Percentiles rank a stretch among this genome's conserved stretches.
Conservation (phyloP, 2,329 filamentous ascomycete species). For the Colletotrichum simmondsii region DNA sequence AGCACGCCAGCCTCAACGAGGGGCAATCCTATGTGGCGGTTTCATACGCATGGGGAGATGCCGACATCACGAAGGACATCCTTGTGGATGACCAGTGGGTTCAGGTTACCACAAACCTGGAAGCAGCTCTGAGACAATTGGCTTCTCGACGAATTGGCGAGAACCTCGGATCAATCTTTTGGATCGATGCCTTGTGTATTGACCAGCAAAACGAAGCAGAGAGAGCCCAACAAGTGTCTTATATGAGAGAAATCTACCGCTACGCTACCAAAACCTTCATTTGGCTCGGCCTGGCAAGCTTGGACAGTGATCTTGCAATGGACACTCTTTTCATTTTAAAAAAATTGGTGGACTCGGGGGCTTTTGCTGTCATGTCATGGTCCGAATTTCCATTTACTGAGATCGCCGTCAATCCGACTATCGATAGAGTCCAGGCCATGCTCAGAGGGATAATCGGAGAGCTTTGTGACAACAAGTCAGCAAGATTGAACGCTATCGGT, state of each 20-base stretch:
- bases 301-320: constrained; percentile 2
- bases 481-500: not conserved
- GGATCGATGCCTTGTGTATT: constrained; percentile 20
- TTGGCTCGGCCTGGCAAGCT: not conserved
- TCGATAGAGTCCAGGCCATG: not conserved
- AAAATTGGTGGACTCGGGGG: too few relatives aligned
- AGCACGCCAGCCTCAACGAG: not conserved
- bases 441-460: not conserved
- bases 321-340: not conserved
- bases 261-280: not conserved
- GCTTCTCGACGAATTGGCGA: not conserved
- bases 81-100: not conserved
- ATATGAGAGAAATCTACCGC: constrained; percentile 2
- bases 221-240: not conserved
- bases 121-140: constrained; percentile 2
- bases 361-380: not conserved
- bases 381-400: not conserved
- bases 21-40: constrained; percentile 1
- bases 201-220: constrained; percentile 1
- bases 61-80: not conserved
- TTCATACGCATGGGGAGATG: constrained; percentile 11
- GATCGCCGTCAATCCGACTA: not conserved
- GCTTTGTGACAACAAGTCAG: not conserved
- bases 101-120: not conserved
- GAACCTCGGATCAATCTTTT: not conserved